Evolutionary conservation across 106 monocot species (phyloP), one percentile per base, ranked within the genome.

Genomic region (Dendrobium nobile): DNA sequence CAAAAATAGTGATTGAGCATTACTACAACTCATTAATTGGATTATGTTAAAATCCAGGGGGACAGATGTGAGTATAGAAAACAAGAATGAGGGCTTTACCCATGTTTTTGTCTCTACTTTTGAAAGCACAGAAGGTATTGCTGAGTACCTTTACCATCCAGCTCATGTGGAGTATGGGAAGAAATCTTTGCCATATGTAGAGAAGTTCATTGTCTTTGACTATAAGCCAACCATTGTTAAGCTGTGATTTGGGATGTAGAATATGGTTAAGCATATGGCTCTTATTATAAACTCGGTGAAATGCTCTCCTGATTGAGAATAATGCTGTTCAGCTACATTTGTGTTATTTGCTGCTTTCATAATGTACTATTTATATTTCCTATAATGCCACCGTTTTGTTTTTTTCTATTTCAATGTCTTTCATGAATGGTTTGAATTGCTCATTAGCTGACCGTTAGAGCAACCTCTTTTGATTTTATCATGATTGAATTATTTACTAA

Each of bases 101-200:
- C 95, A 95, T 79, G 77, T 93, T 27, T 93, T 95, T 22, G 95
- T 93, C 75, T 93, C 88, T 2, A 86, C 92, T 1, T 95, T 95
- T 72, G 89, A 93, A 40, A 88, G 84, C 47, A 64, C 54, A 5
- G 88, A 93, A 79, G 95, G 87, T 18, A 64, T 95, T 51, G 83
- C 85, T 0, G 91, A 93, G 68, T 95, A 95, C 47, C 65, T 93
- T 31, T 72, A 81, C 4, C 95, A 95, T 77, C 95, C 95, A n/a
- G 86, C 81, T 6, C 95, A 95, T 79, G 88, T 88, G 0, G 84
- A 93, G 43, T 95, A 88, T 77, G 91, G 90, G 3, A 82, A 88
- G 33, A 58, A 78, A 51, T 85, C 89, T 77, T 80, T 93, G 61
- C 78, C 79, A 24, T 75, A 77, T 0, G 65, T 93, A 16, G 95